Conservation (phyloP, 1,284 basidiomycete genomes). For the Boletus mariae region DNA sequence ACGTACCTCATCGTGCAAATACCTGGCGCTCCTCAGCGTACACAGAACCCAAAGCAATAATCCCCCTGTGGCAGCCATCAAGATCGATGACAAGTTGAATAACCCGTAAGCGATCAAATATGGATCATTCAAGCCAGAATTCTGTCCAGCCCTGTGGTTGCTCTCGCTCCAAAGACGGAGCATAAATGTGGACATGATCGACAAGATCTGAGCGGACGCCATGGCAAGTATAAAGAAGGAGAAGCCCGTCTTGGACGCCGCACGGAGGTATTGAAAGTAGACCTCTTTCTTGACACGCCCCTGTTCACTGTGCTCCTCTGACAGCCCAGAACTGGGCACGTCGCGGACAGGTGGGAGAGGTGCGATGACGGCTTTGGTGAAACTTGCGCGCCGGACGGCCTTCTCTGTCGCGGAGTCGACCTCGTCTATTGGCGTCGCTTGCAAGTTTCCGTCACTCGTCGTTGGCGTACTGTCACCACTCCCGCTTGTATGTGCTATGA, state of each 20-base stretch:
- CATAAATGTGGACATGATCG: constrained; percentile 67
- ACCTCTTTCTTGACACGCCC: constrained; percentile 79
- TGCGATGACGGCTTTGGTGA: constrained; percentile 27
- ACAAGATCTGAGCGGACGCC: constrained; percentile 49
- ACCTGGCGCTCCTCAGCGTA: constrained; percentile 37
- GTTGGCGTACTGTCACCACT: neutral
- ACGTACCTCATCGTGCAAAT: constrained; percentile 73
- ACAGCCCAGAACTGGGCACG: constrained; percentile 41
- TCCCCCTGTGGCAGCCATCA: constrained; percentile 52
- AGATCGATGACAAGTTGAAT: constrained; percentile 52
- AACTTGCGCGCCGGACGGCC: constrained; percentile 37
- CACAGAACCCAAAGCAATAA: constrained; percentile 70
- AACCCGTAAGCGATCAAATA: constrained; percentile 63
- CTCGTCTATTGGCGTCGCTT: constrained; percentile 19
- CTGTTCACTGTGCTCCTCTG: constrained; percentile 80
- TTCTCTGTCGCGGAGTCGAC: constrained; percentile 7
- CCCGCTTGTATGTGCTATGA: constrained; percentile 40
- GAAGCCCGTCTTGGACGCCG: constrained; percentile 75
- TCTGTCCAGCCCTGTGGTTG: constrained; percentile 59
- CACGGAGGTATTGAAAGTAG: constrained; percentile 76
- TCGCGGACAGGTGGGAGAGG: constrained; percentile 37
- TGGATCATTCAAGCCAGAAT: constrained; percentile 49
- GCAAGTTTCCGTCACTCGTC: constrained; percentile 9
- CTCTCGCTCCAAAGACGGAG: constrained; percentile 81
- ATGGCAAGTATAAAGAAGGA: constrained; percentile 61